Evolutionary conservation across 2,329 filamentous ascomycete genomes (phyloP).

Genomic region (Sarocladiaceae sp.): DNA sequence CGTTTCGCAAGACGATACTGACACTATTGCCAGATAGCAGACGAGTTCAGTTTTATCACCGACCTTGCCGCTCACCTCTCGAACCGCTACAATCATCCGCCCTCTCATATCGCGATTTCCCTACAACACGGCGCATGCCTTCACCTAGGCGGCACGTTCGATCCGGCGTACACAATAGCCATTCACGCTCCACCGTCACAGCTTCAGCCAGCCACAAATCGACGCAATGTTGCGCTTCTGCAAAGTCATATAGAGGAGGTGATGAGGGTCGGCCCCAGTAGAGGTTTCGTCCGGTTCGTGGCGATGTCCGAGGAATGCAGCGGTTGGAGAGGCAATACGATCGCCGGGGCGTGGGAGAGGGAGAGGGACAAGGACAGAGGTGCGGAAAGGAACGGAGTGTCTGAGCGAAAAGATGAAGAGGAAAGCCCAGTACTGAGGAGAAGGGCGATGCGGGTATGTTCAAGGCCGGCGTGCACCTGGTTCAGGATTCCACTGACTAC

Average conservation of each 20-base stretch:
- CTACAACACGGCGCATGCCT: conserved; percentile 74
- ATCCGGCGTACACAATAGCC: conserved; percentile 74
- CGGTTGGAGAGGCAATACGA: conserved; percentile 54
- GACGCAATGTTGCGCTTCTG: conserved; percentile 73
- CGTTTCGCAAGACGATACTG: neutral
- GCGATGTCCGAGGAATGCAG: conserved; percentile 67
- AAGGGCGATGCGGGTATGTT: conserved; percentile 3
- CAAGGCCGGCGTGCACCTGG: neutral
- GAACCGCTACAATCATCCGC: conserved; percentile 68
- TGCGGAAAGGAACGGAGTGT: conserved; percentile 18
- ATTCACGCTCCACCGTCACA: conserved; percentile 67
- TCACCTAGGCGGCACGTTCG: conserved; percentile 69
- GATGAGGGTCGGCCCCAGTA: conserved; percentile 59
- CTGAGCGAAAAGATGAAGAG: neutral
- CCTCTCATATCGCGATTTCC: conserved; percentile 69
- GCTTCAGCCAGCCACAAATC: conserved; percentile 66
- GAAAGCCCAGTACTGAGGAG: conserved; percentile 1
- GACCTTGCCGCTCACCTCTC: conserved; percentile 71
- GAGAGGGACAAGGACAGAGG: conserved; percentile 32
- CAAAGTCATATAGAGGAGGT: conserved; percentile 71
- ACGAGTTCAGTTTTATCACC: conserved; percentile 71
- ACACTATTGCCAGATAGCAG: conserved; percentile 22
- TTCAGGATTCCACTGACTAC: no score
- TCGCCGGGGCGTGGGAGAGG: neutral
- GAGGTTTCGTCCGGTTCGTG: conserved; percentile 71